phyloP scores from a whole-genome alignment of 148 eudicot species.

The Camellia sinensis region DNA sequence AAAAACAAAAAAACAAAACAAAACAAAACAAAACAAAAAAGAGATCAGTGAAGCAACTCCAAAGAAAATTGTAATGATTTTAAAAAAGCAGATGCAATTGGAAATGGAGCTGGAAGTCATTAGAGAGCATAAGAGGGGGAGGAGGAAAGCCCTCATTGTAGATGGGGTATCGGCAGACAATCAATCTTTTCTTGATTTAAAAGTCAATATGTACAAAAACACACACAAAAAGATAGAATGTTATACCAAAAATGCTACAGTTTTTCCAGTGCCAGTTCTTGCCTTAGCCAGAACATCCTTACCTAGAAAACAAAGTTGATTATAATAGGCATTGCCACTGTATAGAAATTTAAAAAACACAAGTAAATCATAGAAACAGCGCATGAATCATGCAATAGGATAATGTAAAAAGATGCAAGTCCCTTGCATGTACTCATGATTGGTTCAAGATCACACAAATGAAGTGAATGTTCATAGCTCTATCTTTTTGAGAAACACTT shows the following conservation, averaged over 20 bases:
- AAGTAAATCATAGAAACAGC: not conserved
- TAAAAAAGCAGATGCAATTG: not conserved
- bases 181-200: slow-evolving; percentile 34
- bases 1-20: too few species aligned
- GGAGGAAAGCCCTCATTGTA: not conserved
- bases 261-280: slow-evolving; percentile 97
- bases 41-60: too few species aligned
- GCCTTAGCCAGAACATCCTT: slow-evolving; percentile 99
- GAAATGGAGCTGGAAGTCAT: not conserved
- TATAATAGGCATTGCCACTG: not conserved
- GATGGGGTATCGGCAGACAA: not conserved
- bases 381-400: not conserved
- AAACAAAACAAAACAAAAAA: too few species aligned
- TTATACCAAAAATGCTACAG: slow-evolving; percentile 96
- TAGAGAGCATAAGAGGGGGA: not conserved
- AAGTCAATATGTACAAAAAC: not conserved
- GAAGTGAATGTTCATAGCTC: too few species aligned
- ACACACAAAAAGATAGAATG: slow-evolving; percentile 12
- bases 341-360: slow-evolving; percentile 25
- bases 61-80: too few species aligned
- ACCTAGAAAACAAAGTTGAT: slow-evolving; percentile 40
- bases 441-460: not conserved
- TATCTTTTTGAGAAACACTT: not conserved
- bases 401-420: not conserved
- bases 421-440: not conserved